Percentiles rank a stretch among this genome's conserved stretches.
Conservation (phyloP, 257 asterid genomes). For the Lavandula angustifolia region DNA sequence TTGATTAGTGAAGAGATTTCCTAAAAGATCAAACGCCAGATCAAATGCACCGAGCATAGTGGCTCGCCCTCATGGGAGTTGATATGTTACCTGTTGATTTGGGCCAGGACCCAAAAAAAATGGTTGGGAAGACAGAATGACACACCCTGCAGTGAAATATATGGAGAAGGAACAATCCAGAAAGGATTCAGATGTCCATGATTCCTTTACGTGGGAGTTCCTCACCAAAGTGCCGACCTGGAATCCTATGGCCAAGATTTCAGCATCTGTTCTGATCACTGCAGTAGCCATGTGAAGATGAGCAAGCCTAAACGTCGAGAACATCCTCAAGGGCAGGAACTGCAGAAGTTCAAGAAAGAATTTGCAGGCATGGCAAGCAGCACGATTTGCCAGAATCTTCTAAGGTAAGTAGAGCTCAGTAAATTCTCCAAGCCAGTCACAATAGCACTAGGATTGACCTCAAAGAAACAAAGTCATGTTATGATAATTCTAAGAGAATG, state of each 20-base stretch:
- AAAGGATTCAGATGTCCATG: constrained; percentile 39
- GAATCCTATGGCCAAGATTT: constrained; percentile 38
- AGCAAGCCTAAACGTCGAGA: constrained; percentile 65
- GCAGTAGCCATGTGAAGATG: constrained; percentile 34
- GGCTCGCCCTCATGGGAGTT: constrained; percentile 87
- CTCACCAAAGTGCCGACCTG: constrained; percentile 37
- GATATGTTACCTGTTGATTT: constrained; percentile 62
- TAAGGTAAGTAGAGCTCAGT: constrained; percentile 46
- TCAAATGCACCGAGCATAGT: constrained; percentile 62
- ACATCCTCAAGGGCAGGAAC: constrained; percentile 86
- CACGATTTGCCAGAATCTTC: constrained; percentile 65
- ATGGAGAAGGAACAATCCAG: constrained; percentile 36
- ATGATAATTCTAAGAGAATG: constrained; percentile 44
- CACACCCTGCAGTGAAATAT: constrained; percentile 29
- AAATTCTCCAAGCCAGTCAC: constrained; percentile 48
- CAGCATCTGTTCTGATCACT: constrained; percentile 38
- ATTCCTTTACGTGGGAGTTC: constrained; percentile 36
- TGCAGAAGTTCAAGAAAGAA: constrained; percentile 81
- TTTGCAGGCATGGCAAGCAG: constrained; percentile 82
- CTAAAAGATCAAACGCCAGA: constrained; percentile 47
- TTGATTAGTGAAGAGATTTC: constrained; percentile 66
- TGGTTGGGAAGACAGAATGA: constrained; percentile 42
- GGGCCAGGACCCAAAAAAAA: constrained; percentile 35
- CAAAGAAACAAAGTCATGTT: constrained; percentile 45
- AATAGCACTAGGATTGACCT: constrained; percentile 56